Evolutionary conservation across 352 stramenopile species (phyloP), one percentile per base, ranked within the genome.

Genomic region (Phytophthora hibernalis): DNA sequence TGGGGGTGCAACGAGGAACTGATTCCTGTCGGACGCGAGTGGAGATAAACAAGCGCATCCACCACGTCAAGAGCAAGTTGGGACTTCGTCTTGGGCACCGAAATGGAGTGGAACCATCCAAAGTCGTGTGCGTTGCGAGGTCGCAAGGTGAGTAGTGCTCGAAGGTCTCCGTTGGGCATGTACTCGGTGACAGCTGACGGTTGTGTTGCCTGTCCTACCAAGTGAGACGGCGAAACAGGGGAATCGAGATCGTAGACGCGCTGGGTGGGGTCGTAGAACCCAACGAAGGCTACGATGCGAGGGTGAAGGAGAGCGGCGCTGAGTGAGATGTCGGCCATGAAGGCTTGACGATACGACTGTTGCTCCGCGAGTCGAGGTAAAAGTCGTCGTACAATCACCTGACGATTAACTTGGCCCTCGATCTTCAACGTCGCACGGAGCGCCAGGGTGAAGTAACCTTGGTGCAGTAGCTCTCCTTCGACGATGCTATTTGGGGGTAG

Each of bases 41-140:
- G 79, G 38, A 87, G 59, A 47, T 83, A 87, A 3, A 87, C 76
- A 0, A 87, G 42, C 18, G 76, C 79, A 61, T 85, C 76, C 16
- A 79, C 76, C 21, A 85, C 73, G 60, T 87, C 77, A 22, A 82
- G 54, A 2, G 76, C 76, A 6, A 87, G 68, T 22, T 79, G 67
- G 8, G 71, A 51, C 48, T 83, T 82, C 1, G 62, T 71, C 26
- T 70, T 63, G 6, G 57, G 65, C 30, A 72, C 45, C 1, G 66
- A 70, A 8, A 64, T 33, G 8, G 65, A 68, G 20, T 72, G 54
- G 50, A 83, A 73, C 72, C 74, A 83, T 5, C 71, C 55, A 20
- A 82, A 79, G 45, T 75, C 70, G 13, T 79, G 55, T 8, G 66
- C 44, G 22, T 68, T 71, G 31, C 57, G 54, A 24, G 58, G 60